These are phyloP conservation scores for Verbena officinalis DNA, from an alignment of 257 asterid genomes.

Conservation along the genomic window DNA sequence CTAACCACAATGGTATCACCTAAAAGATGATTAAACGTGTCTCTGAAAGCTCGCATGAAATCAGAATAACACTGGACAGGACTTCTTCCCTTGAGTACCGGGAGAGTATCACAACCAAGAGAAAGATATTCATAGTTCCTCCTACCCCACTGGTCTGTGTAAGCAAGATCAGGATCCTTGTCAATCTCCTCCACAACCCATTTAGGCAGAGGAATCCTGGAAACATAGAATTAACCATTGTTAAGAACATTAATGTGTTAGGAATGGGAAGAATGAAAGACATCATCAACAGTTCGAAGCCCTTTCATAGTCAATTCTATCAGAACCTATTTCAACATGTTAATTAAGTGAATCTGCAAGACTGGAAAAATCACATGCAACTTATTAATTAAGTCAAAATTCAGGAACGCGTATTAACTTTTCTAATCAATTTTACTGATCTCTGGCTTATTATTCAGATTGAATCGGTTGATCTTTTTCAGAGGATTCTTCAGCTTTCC, in stretches of 20 bases:
- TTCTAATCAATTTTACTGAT: background rate
- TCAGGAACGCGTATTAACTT: background rate
- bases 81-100: conserved; percentile 86
- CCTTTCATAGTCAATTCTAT: background rate
- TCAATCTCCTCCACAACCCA: conserved; percentile 90
- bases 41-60: conserved; percentile 87
- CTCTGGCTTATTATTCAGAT: background rate
- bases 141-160: conserved; percentile 96
- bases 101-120: conserved; percentile 87
- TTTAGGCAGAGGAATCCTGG: conserved; percentile 89
- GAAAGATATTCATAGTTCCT: conserved; percentile 88
- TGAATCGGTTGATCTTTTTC: background rate
- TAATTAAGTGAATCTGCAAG: background rate
- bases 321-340: background rate
- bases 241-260: background rate
- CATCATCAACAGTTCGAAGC: background rate
- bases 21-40: conserved; percentile 63
- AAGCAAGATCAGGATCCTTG: conserved; percentile 88
- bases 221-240: background rate
- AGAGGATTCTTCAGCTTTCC: background rate
- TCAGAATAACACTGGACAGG: conserved; percentile 91
- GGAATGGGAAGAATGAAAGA: background rate
- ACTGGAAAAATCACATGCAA: background rate
- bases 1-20: conserved; percentile 87
- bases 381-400: background rate